Conservation (phyloP, 306 rosid genomes). For the Vigna hirtella region DNA sequence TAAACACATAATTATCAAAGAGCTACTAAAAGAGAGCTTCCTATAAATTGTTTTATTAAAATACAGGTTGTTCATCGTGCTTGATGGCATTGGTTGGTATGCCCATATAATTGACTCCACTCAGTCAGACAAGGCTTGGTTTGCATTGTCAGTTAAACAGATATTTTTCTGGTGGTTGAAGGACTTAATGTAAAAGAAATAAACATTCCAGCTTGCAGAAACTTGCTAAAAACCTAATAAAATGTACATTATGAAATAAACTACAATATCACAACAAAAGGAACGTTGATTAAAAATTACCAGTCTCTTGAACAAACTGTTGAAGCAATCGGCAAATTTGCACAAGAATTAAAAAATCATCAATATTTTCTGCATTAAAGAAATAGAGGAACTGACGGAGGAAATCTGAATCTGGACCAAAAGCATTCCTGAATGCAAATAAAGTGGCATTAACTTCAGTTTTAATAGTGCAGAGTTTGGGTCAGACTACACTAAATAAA, state of each 20-base stretch:
- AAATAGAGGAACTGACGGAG: constrained; percentile 85
- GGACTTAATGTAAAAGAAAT: constrained; percentile 20
- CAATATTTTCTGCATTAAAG: constrained; percentile 66
- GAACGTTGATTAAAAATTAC: constrained; percentile 54
- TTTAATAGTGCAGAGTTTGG: constrained; percentile 30
- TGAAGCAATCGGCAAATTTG: constrained; percentile 79
- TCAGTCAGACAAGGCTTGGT: background rate
- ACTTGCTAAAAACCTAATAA: constrained; percentile 19
- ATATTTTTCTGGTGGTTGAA: constrained; percentile 28
- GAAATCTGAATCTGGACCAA: constrained; percentile 86
- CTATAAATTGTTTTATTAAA: constrained; percentile 1
- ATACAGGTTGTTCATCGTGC: background rate
- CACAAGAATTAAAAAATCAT: constrained; percentile 76
- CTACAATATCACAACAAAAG: constrained; percentile 19
- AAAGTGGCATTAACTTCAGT: constrained; percentile 36
- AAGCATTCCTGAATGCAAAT: constrained; percentile 74
- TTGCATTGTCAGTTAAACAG: constrained; percentile 20
- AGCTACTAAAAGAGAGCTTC: background rate
- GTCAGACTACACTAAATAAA: constrained; percentile 19
- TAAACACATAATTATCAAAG: background rate
- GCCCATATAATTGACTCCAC: background rate
- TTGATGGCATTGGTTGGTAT: background rate
- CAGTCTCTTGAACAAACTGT: constrained; percentile 66
- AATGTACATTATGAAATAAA: constrained; percentile 26
- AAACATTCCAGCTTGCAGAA: constrained; percentile 15